Evolutionary conservation across 2,329 filamentous ascomycete species (phyloP), one percentile per base, ranked within the genome.

Genomic region (Xylariaceae sp.): DNA sequence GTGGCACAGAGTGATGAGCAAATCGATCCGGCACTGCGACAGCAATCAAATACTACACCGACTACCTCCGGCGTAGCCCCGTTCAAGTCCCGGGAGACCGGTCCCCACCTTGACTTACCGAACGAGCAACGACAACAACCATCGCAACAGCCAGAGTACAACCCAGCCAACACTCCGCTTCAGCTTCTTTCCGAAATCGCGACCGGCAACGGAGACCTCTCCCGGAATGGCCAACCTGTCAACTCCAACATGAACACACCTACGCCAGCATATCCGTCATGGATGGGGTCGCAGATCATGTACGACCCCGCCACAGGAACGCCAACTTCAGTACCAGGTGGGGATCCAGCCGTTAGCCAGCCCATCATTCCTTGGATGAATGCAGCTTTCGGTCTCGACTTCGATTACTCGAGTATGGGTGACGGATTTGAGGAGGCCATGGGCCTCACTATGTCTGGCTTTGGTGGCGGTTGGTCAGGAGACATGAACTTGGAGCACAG

Each of bases 161-260:
- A 57, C 44, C 36, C 67, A 0, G 68, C 67, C 23, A 78, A 74
- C 55, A 79, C 76, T 0, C 76, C 76, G 1, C 67, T 80, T 4
- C 74, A 80, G 42, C 66, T 80, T 20, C 69, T 80, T 6, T 80
- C 77, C 29, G 77, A 80, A 54, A 72, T 80, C 25, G 76, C 76
- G n/a, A 74, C 72, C 2, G 47, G 65, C 25, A 70, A 72, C 40
- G 67, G 71, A 35, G n/a, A n/a, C n/a, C 61, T 60, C 5, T 53
- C 61, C 25, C 56, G 54, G 11, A 52, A 45, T 25, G 36, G 44
- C 35, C 54, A 53, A 34, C 37, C 35, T 37, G 36, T 45, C 39
- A 35, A 33, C 43, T 41, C 49, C 27, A 55, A 34, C 47, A 38
- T 54, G 46, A 50, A 55, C 50, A 46, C 57, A 46, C 48, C 50